These are phyloP conservation scores for Lepiota venenata DNA, from an alignment of 768 basidiomycete genomes.

Conservation along the genomic window DNA sequence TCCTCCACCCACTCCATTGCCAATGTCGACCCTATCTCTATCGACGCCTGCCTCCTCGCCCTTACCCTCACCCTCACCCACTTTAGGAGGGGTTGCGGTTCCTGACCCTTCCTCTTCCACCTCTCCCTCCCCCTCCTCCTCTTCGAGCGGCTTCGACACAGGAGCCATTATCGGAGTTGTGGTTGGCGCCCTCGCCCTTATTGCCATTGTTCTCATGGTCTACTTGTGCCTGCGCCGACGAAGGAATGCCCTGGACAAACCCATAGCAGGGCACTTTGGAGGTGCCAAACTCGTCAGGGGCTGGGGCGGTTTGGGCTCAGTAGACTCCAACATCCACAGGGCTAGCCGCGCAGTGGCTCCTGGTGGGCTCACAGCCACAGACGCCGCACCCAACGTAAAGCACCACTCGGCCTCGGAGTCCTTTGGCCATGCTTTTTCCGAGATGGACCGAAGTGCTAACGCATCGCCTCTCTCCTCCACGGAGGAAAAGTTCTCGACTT, in stretches of 20 bases:
- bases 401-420: conserved; percentile 17
- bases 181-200: conserved; percentile 41
- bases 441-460: conserved; percentile 13
- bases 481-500: conserved; percentile 18
- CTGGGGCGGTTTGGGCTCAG: conserved; percentile 30
- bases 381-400: conserved; percentile 11
- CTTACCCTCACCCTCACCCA: neutral
- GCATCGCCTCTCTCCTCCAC: conserved; percentile 1
- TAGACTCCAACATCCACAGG: conserved; percentile 24
- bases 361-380: neutral
- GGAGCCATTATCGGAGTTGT: conserved; percentile 51
- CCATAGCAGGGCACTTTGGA: conserved; percentile 9
- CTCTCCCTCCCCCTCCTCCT: conserved; percentile 21
- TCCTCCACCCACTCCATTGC: conserved; percentile 13
- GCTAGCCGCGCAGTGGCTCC: neutral
- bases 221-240: conserved; percentile 28
- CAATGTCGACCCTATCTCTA: conserved; percentile 18
- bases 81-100: neutral
- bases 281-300: conserved; percentile 9
- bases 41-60: conserved; percentile 11
- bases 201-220: conserved; percentile 27
- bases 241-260: conserved; percentile 10
- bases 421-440: conserved; percentile 20
- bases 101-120: conserved; percentile 13
- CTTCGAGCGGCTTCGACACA: conserved; percentile 26